Base-by-base conservation (phyloP, 768 basidiomycete species). In the Mycena haematopus region DNA sequence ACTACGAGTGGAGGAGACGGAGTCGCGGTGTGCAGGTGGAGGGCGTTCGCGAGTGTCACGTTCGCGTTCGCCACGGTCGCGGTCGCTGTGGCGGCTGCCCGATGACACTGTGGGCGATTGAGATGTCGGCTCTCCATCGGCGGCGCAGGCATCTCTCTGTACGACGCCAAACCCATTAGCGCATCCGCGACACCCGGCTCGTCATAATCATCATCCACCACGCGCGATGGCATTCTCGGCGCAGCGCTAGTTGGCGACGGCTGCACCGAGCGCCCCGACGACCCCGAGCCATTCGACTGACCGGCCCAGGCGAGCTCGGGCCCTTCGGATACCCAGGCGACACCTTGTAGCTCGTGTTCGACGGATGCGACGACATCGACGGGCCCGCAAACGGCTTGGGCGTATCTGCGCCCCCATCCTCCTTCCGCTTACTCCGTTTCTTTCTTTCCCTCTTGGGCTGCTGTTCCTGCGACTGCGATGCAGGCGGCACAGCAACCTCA, bases 121-220 rank as follows among this genome's bases (percentile, higher is more conserved):
- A 31, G 79, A 75, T 55, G 77, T 60, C 21, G 44, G 58, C 27
- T 63, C 56, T 74, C 81, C 56, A 74, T 77, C 21, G 66, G 60
- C 24, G 68, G 67, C 42, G 69, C 58, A 7, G 72, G 49, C 25
- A 63, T 67, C 53, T 73, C 80, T 44, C 81, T 75, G 66, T 77
- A 79, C 25, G 73, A 65, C 68, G 89, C 76, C 60, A 97, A 80
- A 2, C 83, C 86, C 75, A 97, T 92, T 35, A 97, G 78, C 0
- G 92, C 86, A 67, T 94, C 93, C 5, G 92, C 87, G n/a, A 88
- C 91, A 25, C 90, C 92, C 25, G 80, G 81, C 74, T 95, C 95
- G 68, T 99, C 95, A 68, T 97, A 97, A 69, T 97, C 92, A 68
- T 99, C 95, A 70, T 97, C 94, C 19, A 96, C 83, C 1, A 84